Base-by-base conservation (phyloP, 1,139 yeast genomes). In the Blastobotrys niveus region DNA sequence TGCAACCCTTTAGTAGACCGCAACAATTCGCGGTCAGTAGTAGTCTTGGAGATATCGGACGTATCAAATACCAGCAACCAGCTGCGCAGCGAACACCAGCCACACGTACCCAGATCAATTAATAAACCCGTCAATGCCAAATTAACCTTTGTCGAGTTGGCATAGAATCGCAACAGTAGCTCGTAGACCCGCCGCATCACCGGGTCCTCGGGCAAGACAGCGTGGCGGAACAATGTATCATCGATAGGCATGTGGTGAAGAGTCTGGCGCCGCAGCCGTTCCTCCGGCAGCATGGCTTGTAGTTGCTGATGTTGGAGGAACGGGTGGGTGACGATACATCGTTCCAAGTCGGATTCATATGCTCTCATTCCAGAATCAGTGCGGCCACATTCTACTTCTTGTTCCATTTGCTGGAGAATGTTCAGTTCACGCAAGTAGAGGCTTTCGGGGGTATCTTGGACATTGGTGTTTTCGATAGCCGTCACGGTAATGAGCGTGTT, bases 111-210 rank as follows among this genome's bases (percentile, higher is more conserved):
- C 25, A 60, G 42, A 19, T 59, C 61, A 22, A 51, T 42, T 10
- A 60, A 24, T 9, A 59, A 45, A 14, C 55, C 54, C 1, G 60
- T 58, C 29, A 60, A 46, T 3, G 53, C 50, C 24, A 60, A 41
- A 41, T 60, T 60, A 15, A 58, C 43, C 19, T 54, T 60, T 8
- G 53, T 50, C 12, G 54, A 31, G 45, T 60, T 60, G 12, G 57
- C 48, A 41, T 54, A 59, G 39, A 54, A 60, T 12, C 27, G 25
- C 5, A 45, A 25, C 12, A 60, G 32, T 33, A 49, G 33, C 2
- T 34, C 34, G 3, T 52, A 35, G 1, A 57, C 36, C 10, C 32
- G 29, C 3, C 40, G 30, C 47, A 60, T 42, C 14, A 56, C 38
- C 29, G 39, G 29, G 39, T 56, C 61, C 17, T 51, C 51, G 2